Conservation (phyloP, 2,329 filamentous ascomycete genomes). For the Stachybotrys chlorohalonatus region DNA sequence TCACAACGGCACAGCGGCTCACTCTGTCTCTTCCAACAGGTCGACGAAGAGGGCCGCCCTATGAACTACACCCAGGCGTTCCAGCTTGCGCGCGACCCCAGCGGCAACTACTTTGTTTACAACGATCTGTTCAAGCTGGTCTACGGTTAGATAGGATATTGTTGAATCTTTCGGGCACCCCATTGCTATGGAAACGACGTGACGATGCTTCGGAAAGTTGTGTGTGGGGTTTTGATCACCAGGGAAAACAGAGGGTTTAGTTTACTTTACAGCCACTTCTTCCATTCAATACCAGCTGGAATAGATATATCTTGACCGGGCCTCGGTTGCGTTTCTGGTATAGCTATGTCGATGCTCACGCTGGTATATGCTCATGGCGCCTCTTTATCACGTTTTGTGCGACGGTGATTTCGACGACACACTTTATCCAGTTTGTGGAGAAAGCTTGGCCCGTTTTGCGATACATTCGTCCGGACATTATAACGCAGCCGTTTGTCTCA, state of each 20-base stretch:
- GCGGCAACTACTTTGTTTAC: conserved; percentile 71
- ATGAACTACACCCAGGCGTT: conserved; percentile 91
- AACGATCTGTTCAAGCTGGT: conserved; percentile 95
- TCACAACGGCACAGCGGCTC: no score
- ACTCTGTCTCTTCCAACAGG: conserved; percentile 35
- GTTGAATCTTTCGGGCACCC: no score
- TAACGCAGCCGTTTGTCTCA: no score
- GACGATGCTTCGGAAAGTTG: no score
- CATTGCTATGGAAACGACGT: neutral
- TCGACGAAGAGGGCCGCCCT: conserved; percentile 75
- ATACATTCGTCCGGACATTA: no score
- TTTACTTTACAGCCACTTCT: neutral
- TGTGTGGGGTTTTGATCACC: no score
- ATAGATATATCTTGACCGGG: neutral
- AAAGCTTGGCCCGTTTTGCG: no score
- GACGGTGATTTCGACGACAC: no score
- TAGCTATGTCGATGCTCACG: neutral
- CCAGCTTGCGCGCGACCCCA: conserved; percentile 63
- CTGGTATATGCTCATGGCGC: no score
- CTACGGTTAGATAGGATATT: conserved; percentile 41
- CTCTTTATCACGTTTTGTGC: no score
- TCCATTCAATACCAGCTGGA: neutral
- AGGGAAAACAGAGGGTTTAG: neutral
- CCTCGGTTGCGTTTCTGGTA: neutral
- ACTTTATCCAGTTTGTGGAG: no score